Conservation (phyloP, 2,329 filamentous ascomycete genomes). For the Rhinocladiella similis region DNA sequence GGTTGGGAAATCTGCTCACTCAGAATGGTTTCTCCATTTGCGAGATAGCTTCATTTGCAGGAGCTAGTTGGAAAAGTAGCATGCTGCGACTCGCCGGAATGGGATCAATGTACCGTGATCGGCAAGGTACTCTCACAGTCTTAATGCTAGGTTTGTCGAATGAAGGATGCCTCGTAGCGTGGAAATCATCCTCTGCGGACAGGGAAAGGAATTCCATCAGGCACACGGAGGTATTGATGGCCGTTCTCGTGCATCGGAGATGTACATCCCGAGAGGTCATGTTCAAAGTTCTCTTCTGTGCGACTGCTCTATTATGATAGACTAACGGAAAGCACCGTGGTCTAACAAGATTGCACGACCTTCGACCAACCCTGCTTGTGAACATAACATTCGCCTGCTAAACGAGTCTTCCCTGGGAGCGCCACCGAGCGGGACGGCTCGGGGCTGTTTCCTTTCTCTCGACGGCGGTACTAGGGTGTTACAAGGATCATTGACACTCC, state of each 20-base stretch:
- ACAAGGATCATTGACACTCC: background rate
- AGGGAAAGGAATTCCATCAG: too few relatives aligned
- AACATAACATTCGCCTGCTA: background rate
- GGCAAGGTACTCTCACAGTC: background rate
- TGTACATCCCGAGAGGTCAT: too few relatives aligned
- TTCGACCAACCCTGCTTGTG: too few relatives aligned
- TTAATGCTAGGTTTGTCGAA: background rate
- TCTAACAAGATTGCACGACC: background rate
- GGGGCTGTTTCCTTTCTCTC: slow-evolving; percentile 17
- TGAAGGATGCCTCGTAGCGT: background rate
- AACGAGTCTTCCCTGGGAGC: background rate
- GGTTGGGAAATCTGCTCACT: too few relatives aligned
- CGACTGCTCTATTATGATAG: too few relatives aligned
- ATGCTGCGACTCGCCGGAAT: background rate
- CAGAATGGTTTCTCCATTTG: too few relatives aligned
- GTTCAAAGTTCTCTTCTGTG: too few relatives aligned
- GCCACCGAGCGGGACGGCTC: slow-evolving; percentile 15
- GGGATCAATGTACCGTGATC: background rate
- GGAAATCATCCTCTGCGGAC: too few relatives aligned
- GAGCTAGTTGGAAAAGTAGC: background rate
- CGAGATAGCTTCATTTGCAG: too few relatives aligned
- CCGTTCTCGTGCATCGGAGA: too few relatives aligned
- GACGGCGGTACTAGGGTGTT: background rate
- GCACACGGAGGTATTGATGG: too few relatives aligned
- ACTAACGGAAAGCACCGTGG: background rate